Conservation (phyloP, 75 land plant genomes). For the Larix kaempferi region DNA sequence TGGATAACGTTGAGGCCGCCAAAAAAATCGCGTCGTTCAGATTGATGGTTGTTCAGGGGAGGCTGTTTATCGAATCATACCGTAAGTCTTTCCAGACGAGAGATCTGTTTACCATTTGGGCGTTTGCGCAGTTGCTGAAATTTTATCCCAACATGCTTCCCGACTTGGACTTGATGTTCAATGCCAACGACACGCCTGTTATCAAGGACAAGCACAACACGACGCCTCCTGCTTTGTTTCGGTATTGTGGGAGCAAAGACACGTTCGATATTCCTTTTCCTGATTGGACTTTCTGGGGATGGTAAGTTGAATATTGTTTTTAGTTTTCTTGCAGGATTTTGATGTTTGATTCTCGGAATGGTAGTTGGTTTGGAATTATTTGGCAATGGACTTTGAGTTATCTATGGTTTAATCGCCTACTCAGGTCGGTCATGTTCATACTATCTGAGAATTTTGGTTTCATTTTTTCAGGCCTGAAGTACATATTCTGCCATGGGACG, state of each 20-base stretch:
- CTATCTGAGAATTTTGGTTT: neutral
- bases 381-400: neutral
- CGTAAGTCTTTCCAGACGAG: constrained; percentile 43
- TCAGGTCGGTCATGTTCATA: neutral
- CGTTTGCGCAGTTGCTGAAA: constrained; percentile 46
- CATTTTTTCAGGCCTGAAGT: constrained; percentile 54
- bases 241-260: constrained; percentile 42
- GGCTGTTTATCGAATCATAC: constrained; percentile 31
- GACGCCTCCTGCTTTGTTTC: constrained; percentile 60
- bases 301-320: constrained; percentile 28
- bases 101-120: constrained; percentile 57
- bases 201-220: constrained; percentile 6
- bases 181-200: constrained; percentile 47
- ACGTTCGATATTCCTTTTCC: constrained; percentile 63
- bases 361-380: neutral
- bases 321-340: neutral
- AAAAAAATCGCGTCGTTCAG: constrained; percentile 27
- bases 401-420: neutral
- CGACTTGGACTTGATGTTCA: constrained; percentile 64
- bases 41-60: constrained; percentile 36
- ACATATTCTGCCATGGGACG: constrained; percentile 53
- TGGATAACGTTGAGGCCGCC: constrained; percentile 36
- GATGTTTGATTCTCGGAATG: neutral
- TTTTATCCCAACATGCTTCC: constrained; percentile 54
- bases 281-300: constrained; percentile 87